A percentile compares a stretch with the other conserved stretches of the same genome.
These are phyloP conservation scores for Dillenia suffruticosa DNA, from an alignment of 164 flowering plant species.

Conservation along the genomic window DNA sequence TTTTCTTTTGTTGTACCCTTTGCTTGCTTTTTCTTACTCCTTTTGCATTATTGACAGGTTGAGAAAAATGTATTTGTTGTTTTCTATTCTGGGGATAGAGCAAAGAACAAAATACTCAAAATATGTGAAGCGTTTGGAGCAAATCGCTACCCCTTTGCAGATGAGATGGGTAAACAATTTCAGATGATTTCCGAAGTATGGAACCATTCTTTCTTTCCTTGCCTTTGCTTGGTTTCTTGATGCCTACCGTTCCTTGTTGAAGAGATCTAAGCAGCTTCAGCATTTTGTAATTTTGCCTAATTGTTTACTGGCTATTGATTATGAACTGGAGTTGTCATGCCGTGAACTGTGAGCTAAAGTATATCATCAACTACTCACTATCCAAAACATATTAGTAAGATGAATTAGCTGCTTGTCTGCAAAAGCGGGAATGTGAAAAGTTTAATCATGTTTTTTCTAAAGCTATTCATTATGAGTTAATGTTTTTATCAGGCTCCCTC, in stretches of 20 bases:
- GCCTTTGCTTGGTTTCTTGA: conserved; percentile 2
- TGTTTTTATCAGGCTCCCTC: too few species aligned
- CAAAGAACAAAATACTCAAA: conserved; percentile 71
- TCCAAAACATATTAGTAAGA: neutral
- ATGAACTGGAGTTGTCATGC: neutral
- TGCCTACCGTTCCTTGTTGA: neutral
- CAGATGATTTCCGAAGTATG: conserved; percentile 74
- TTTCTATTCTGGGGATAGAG: conserved; percentile 91
- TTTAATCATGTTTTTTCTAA: too few species aligned
- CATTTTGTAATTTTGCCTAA: neutral
- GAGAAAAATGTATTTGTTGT: conserved; percentile 93
- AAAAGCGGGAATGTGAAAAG: too few species aligned
- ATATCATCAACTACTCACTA: neutral
- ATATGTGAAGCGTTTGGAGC: conserved; percentile 98
- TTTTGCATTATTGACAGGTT: conserved; percentile 32
- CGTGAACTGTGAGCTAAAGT: conserved; percentile 3
- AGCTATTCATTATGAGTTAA: too few species aligned
- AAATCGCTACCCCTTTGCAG: conserved; percentile 79
- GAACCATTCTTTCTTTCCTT: neutral
- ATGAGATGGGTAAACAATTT: conserved; percentile 61
- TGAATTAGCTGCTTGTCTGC: too few species aligned
- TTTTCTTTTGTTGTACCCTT: neutral
- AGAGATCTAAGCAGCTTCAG: neutral
- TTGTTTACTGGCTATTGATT: neutral
- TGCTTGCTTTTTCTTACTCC: neutral